These are phyloP conservation scores for Alternaria dauci DNA, from an alignment of 2,329 filamentous ascomycete genomes.

Conservation along the genomic window DNA sequence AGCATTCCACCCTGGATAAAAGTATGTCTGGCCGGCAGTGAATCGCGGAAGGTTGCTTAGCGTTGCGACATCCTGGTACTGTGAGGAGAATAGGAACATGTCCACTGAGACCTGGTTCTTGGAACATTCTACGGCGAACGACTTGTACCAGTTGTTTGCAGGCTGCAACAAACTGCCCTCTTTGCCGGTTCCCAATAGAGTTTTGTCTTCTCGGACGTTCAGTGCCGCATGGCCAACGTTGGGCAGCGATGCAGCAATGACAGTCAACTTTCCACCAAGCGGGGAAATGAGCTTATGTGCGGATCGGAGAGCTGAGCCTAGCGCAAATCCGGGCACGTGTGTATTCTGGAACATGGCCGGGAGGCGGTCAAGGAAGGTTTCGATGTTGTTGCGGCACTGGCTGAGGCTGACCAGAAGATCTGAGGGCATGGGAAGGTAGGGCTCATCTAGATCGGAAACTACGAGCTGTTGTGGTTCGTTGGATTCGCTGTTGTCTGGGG, in stretches of 20 bases:
- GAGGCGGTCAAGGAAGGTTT: slow-evolving; percentile 87
- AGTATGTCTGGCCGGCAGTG: slow-evolving; percentile 97
- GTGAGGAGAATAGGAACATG: slow-evolving; percentile 49
- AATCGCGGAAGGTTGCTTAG: slow-evolving; percentile 95
- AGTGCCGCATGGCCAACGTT: slow-evolving; percentile 90
- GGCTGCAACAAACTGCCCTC: slow-evolving; percentile 89
- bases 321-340: slow-evolving; percentile 86
- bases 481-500: slow-evolving; percentile 84
- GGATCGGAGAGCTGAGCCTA: slow-evolving; percentile 91
- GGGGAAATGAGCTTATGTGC: slow-evolving; percentile 96
- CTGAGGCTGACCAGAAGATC: slow-evolving; percentile 89
- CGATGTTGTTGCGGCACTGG: slow-evolving; percentile 89
- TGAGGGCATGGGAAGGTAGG: slow-evolving; percentile 91
- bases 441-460: slow-evolving; percentile 93
- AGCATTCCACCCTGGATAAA: slow-evolving; percentile 98
- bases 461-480: slow-evolving; percentile 91
- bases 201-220: slow-evolving; percentile 93
- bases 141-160: slow-evolving; percentile 97
- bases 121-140: slow-evolving; percentile 97
- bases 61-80: slow-evolving; percentile 91
- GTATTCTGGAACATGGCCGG: slow-evolving; percentile 98
- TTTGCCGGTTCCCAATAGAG: slow-evolving; percentile 90
- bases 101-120: slow-evolving; percentile 95
- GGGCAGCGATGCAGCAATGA: slow-evolving; percentile 87
- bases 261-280: slow-evolving; percentile 92